phyloP scores from a whole-genome alignment of 352 stramenopile genomes.

The Phytophthora vignae region DNA sequence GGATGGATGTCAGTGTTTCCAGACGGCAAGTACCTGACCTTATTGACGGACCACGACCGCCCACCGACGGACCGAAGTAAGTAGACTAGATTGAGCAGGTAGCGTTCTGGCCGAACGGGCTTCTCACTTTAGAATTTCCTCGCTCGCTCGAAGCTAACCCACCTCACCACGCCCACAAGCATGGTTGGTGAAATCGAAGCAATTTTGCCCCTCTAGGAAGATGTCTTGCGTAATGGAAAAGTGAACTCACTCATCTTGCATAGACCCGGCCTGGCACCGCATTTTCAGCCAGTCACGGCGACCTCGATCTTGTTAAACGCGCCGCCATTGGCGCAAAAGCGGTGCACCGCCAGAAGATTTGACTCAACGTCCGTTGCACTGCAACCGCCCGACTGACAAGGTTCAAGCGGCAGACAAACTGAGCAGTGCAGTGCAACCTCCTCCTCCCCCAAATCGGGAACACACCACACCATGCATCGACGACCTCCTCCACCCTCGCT shows the following conservation, averaged over 20 bases:
- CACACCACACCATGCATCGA: background rate
- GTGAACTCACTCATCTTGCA: constrained; percentile 12
- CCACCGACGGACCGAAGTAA: too few relatives aligned
- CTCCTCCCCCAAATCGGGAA: too few relatives aligned
- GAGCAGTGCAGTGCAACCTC: constrained; percentile 13
- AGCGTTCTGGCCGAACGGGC: too few relatives aligned
- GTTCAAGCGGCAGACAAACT: constrained; percentile 5
- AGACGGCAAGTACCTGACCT: too few relatives aligned
- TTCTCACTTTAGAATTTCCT: too few relatives aligned
- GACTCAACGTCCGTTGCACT: constrained; percentile 8
- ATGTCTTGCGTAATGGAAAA: background rate
- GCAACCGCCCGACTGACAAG: background rate
- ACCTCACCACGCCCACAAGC: too few relatives aligned
- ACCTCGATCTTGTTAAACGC: constrained; percentile 3
- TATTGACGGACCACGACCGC: too few relatives aligned
- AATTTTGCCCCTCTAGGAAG: too few relatives aligned
- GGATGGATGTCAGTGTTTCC: too few relatives aligned
- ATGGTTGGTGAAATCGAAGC: too few relatives aligned
- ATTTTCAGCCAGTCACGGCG: background rate
- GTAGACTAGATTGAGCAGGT: too few relatives aligned
- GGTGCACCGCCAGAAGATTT: constrained; percentile 2
- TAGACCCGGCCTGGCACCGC: background rate
- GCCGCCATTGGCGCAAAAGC: constrained; percentile 11
- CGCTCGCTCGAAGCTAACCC: too few relatives aligned
- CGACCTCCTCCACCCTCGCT: background rate